Conservation (phyloP, 2,329 filamentous ascomycete genomes). For the Colletotrichum nymphaeae region DNA sequence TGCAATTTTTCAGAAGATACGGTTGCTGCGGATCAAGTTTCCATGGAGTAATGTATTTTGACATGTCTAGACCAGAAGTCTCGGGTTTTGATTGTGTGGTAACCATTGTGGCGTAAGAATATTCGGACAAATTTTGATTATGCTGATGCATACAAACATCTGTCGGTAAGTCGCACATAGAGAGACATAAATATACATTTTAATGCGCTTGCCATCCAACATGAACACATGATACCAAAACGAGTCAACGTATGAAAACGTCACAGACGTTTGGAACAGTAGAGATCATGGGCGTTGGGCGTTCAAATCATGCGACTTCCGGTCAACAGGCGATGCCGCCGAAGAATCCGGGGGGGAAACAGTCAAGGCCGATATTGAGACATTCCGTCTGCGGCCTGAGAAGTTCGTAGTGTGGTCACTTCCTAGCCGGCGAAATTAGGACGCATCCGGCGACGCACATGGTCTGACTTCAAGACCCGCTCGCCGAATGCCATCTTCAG, state of each 20-base stretch:
- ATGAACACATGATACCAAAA: background rate
- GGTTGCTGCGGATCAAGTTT: slow-evolving; percentile 42
- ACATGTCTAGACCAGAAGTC: background rate
- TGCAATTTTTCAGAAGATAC: slow-evolving; percentile 54
- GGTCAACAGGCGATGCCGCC: background rate
- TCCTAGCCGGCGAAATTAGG: background rate
- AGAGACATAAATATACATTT: background rate
- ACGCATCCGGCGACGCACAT: background rate
- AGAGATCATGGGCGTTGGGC: background rate
- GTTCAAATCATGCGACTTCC: background rate
- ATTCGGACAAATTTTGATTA: background rate
- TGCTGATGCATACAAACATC: background rate
- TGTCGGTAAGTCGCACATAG: background rate
- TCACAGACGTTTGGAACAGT: background rate
- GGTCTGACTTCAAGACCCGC: background rate
- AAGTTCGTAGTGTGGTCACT: background rate
- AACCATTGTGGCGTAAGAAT: background rate
- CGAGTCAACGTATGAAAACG: background rate
- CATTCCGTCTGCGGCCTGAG: background rate
- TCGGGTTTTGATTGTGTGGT: background rate
- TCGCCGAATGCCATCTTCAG: background rate
- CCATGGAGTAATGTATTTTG: slow-evolving; percentile 46
- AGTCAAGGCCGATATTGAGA: background rate
- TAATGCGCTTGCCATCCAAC: background rate
- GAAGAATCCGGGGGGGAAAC: background rate